phyloP scores from a whole-genome alignment of 495 filamentous ascomycete species.

The Xylaria cubensis region DNA sequence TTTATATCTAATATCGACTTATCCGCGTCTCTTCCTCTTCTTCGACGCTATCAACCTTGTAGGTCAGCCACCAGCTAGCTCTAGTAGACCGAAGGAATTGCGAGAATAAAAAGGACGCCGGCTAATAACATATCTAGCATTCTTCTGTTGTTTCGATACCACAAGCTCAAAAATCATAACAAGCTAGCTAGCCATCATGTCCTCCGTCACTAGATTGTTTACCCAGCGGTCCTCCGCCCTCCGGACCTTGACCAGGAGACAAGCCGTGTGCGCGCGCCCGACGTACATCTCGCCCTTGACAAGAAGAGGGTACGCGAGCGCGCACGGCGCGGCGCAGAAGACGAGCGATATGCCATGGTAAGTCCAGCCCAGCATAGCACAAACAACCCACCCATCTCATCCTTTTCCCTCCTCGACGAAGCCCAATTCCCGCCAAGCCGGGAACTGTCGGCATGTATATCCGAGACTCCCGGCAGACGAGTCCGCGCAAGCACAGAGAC shows the following conservation, averaged over 20 bases:
- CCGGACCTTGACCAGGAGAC: background rate
- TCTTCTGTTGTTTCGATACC: background rate
- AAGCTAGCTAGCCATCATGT: conserved; percentile 1
- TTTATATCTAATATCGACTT: background rate
- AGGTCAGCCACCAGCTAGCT: background rate
- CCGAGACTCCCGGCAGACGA: background rate
- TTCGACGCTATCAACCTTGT: background rate
- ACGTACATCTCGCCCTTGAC: background rate
- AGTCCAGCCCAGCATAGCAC: conserved; percentile 9
- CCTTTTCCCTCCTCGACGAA: background rate
- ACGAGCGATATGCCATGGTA: conserved; percentile 41
- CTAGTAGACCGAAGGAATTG: background rate
- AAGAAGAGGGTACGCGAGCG: conserved; percentile 31
- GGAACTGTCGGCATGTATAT: background rate
- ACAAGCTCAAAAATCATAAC: background rate
- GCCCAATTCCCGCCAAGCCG: background rate
- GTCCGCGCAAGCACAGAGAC: background rate
- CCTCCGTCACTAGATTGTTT: background rate
- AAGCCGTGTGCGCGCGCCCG: conserved; percentile 1
- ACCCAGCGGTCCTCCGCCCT: conserved; percentile 7
- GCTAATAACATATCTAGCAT: background rate
- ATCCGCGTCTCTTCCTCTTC: background rate
- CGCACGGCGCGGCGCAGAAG: conserved; percentile 29
- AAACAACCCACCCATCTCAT: background rate
- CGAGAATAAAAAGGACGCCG: background rate